These are phyloP conservation scores for Hortiboletus campestris DNA, from an alignment of 768 basidiomycete species.

Conservation along the genomic window DNA sequence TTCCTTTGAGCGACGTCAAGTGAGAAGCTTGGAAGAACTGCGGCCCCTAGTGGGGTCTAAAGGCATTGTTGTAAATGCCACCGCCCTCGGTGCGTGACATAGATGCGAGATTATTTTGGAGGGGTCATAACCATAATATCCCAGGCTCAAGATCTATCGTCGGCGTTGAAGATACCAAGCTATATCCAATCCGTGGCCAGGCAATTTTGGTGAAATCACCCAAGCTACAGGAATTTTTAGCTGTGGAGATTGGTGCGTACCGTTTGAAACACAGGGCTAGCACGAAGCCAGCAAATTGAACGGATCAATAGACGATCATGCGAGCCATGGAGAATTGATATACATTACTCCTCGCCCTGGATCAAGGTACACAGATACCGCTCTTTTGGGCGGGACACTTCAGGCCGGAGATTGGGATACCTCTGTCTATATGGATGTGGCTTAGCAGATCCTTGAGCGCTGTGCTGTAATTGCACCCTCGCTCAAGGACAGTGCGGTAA, in stretches of 20 bases:
- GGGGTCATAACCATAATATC: neutral
- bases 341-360: constrained; percentile 67
- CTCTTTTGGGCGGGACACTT: constrained; percentile 59
- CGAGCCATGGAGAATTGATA: constrained; percentile 28
- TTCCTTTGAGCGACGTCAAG: constrained; percentile 40
- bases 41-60: constrained; percentile 36
- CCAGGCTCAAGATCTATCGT: constrained; percentile 68
- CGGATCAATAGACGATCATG: constrained; percentile 12
- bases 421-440: constrained; percentile 41
- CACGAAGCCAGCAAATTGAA: neutral
- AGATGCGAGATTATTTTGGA: neutral
- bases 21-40: constrained; percentile 47
- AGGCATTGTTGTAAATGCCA: constrained; percentile 54
- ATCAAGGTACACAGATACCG: constrained; percentile 38
- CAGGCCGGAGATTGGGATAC: constrained; percentile 49
- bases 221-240: constrained; percentile 43
- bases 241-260: constrained; percentile 25
- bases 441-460: constrained; percentile 45
- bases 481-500: constrained; percentile 33
- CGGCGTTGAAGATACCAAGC: constrained; percentile 73
- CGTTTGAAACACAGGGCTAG: neutral
- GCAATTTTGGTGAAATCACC: constrained; percentile 75
- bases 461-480: constrained; percentile 41
- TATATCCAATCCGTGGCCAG: constrained; percentile 83
- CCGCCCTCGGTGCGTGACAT: constrained; percentile 46